Conservation (phyloP, 148 eudicot genomes). For the Bassia scoparia region DNA sequence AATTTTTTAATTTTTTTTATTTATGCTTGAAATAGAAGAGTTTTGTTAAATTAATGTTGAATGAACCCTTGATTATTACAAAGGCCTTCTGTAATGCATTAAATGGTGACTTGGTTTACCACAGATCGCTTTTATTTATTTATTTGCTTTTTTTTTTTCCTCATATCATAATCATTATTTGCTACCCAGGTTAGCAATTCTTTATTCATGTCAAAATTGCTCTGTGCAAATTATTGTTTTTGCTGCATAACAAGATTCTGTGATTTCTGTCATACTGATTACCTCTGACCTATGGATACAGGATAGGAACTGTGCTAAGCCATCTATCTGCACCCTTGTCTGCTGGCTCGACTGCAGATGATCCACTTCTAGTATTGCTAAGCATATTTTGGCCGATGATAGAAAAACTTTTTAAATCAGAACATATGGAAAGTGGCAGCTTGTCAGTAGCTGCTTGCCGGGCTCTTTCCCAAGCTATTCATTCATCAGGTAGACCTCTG, state of each 20-base stretch:
- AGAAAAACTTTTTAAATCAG: constrained; percentile 69
- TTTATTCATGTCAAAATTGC: not conserved
- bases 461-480: constrained; percentile 84
- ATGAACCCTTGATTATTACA: not conserved
- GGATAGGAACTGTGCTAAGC: constrained; percentile 75
- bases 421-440: constrained; percentile 68
- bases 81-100: not conserved
- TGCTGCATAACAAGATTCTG: not conserved
- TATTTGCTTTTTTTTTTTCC: not conserved
- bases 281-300: constrained; percentile 28
- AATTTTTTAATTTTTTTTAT: too few relatives aligned
- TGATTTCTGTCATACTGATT: not conserved
- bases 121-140: too few relatives aligned
- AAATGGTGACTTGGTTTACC: not conserved
- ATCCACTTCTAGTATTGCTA: constrained; percentile 50
- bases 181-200: not conserved
- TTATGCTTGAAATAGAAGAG: too few relatives aligned
- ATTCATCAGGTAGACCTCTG: constrained; percentile 65
- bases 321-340: constrained; percentile 58
- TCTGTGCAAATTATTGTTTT: not conserved
- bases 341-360: constrained; percentile 46
- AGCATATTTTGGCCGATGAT: constrained; percentile 88
- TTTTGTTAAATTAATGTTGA: not conserved
- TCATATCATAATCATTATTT: not conserved
- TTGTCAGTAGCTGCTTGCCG: constrained; percentile 83